Percentiles rank a stretch among this genome's conserved stretches.
Conservation (phyloP, 2,329 filamentous ascomycete species). For the Fusarium buxicola region DNA sequence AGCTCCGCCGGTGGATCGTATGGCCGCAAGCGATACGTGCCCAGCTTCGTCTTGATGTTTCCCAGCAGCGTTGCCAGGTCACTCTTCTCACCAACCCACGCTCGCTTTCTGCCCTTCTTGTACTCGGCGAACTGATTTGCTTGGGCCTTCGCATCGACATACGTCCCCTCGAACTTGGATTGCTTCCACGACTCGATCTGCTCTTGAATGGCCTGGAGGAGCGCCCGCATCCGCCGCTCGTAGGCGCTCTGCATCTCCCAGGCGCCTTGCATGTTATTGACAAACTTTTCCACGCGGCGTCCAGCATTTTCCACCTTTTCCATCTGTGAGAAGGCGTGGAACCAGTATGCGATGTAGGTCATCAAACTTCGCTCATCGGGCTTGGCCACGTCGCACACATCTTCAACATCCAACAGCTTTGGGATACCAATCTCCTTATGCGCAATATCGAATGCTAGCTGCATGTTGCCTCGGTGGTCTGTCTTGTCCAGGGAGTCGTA, state of each 20-base stretch:
- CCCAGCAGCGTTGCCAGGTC: conserved; percentile 92
- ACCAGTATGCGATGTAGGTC: conserved; percentile 99
- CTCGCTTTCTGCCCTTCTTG: conserved; percentile 89
- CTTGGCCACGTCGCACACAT: conserved; percentile 96
- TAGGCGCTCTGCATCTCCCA: conserved; percentile 99
- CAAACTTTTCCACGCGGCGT: conserved; percentile 95
- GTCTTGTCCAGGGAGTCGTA: conserved; percentile 94
- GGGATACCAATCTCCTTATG: conserved; percentile 97
- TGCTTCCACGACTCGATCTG: conserved; percentile 83
- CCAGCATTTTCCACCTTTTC: conserved; percentile 98
- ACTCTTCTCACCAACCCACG: conserved; percentile 98
- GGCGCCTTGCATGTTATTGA: conserved; percentile 98
- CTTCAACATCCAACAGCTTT: conserved; percentile 94
- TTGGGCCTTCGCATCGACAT: conserved; percentile 90
- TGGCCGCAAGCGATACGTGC: conserved; percentile 89
- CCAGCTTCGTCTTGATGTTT: conserved; percentile 99
- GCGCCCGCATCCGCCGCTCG: conserved; percentile 87
- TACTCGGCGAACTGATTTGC: conserved; percentile 85
- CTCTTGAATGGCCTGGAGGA: conserved; percentile 78
- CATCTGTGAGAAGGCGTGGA: conserved; percentile 99
- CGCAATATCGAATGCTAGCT: conserved; percentile 96
- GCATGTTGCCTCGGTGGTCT: conserved; percentile 97
- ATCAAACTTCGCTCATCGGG: conserved; percentile 97
- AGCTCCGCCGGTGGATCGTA: conserved; percentile 91
- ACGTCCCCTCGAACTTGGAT: conserved; percentile 89